Percentiles rank a stretch among this genome's conserved stretches.
Conservation (phyloP, 805 yeast genomes). For the Candida awuae region DNA sequence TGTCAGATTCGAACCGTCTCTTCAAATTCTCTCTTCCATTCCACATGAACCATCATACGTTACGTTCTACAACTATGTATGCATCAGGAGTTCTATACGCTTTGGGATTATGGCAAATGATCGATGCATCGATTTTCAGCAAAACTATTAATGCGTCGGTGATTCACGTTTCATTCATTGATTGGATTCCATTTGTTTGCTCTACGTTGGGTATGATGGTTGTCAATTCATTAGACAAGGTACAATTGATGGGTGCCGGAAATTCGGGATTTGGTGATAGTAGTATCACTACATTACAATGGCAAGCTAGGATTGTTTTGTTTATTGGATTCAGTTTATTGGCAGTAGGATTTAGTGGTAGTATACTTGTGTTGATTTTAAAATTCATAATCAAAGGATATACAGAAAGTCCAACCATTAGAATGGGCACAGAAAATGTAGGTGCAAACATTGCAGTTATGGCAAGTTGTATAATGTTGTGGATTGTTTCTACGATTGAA, state of each 20-base stretch:
- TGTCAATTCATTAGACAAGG: conserved; percentile 64
- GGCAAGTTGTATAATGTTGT: conserved; percentile 80
- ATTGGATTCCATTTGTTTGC: conserved; percentile 92
- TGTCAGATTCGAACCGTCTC: conserved; percentile 40
- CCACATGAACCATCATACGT: conserved; percentile 56
- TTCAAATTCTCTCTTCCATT: conserved; percentile 59
- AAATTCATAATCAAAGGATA: conserved; percentile 75
- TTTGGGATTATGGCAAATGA: conserved; percentile 78
- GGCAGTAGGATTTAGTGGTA: conserved; percentile 92
- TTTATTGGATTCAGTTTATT: conserved; percentile 88
- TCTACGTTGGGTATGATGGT: conserved; percentile 85
- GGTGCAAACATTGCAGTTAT: conserved; percentile 70
- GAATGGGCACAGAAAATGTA: conserved; percentile 90
- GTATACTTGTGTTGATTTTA: conserved; percentile 77
- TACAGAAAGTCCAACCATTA: conserved; percentile 72
- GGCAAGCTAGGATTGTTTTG: conserved; percentile 89
- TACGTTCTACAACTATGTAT: conserved; percentile 70
- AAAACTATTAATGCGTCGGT: conserved; percentile 76
- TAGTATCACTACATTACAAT: conserved; percentile 42
- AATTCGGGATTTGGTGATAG: conserved; percentile 24
- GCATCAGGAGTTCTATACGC: conserved; percentile 73
- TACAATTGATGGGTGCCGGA: conserved; percentile 31
- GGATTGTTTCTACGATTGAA: conserved; percentile 94
- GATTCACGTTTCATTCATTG: conserved; percentile 84
- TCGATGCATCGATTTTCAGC: conserved; percentile 85